Evolutionary conservation across 176 grass and related monocot species (phyloP), one percentile per base, ranked within the genome.

Genomic region (Panicum miliaceum): DNA sequence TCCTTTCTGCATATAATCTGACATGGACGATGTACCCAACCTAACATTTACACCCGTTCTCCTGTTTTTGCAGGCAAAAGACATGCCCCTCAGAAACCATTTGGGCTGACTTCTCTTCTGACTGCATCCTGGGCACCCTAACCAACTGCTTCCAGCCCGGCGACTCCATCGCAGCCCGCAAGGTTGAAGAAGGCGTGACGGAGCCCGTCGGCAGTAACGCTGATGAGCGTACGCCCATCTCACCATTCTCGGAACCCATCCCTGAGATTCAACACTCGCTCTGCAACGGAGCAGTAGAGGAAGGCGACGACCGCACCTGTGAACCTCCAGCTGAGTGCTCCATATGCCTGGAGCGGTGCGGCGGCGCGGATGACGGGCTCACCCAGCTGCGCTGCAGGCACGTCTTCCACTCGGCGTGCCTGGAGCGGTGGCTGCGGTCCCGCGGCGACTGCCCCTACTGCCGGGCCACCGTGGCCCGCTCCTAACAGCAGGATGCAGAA

Each of bases 381-480:
- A 81, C 79, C 0, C 84, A 83, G 76, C 91, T 96, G 52, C 78
- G 26, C 13, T 96, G 94, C 81, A 85, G 88, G 63, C 94, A 96
- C 56, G 50, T 86, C 50, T 96, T 96, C 70, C 94, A 91, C 82
- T 91, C 89, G 6, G 69, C 13, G 3, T 96, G 94, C 89, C 77
- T 96, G 19, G 81, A 75, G 19, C 68, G 57, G 35, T 96, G 94
- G 94, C 80, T 96, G 41, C 81, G 5, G 23, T 78, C 84, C 11
- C 89, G 81, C 22, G 68, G 86, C 13, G 84, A 91, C 53, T 96
- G 91, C 77, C 94, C 94, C 16, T 96, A 89, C 58, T 93, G 91
- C 78, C 74, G 94, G 60, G 66, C 86, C 37, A 63, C 36, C 16
- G 77, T 93, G 50, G 76, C 83, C 18, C 84, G 41, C 76, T 87